These are phyloP conservation scores for Ocimum tenuiflorum DNA, from an alignment of 257 asterid species.

Conservation along the genomic window DNA sequence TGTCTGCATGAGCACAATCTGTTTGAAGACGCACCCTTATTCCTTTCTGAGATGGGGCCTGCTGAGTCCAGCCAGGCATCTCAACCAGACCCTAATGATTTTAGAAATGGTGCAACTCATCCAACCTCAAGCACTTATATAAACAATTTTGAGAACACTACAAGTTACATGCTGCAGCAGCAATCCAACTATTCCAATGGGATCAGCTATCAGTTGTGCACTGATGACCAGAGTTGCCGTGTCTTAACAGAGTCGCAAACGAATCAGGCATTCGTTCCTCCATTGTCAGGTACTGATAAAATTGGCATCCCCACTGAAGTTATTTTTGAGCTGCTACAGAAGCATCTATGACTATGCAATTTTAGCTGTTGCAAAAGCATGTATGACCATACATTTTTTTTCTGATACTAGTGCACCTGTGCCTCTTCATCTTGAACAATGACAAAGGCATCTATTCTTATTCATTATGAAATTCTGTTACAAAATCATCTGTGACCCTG, in stretches of 20 bases:
- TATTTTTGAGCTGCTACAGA: conserved; percentile 27
- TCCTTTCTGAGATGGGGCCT: conserved; percentile 31
- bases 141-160: conserved; percentile 24
- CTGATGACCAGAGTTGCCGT: conserved; percentile 39
- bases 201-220: conserved; percentile 36
- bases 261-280: conserved; percentile 31
- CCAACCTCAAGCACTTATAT: conserved; percentile 11
- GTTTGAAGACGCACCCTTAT: conserved; percentile 40
- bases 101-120: conserved; percentile 23
- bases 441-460: not conserved
- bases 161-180: conserved; percentile 33
- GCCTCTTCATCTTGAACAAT: conserved; percentile 1
- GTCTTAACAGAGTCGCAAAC: conserved; percentile 31
- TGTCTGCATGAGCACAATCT: conserved; percentile 52
- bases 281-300: conserved; percentile 64
- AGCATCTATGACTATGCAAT: conserved; percentile 20
- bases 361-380: not conserved
- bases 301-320: conserved; percentile 21
- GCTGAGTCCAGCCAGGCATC: conserved; percentile 29
- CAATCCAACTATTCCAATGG: conserved; percentile 28
- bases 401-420: conserved; percentile 5
- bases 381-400: not conserved
- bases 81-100: conserved; percentile 25
- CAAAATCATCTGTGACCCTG: not conserved
- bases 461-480: not conserved